Conservation (phyloP, 1,284 basidiomycete genomes). For the Lignosus rhinocerotis region DNA sequence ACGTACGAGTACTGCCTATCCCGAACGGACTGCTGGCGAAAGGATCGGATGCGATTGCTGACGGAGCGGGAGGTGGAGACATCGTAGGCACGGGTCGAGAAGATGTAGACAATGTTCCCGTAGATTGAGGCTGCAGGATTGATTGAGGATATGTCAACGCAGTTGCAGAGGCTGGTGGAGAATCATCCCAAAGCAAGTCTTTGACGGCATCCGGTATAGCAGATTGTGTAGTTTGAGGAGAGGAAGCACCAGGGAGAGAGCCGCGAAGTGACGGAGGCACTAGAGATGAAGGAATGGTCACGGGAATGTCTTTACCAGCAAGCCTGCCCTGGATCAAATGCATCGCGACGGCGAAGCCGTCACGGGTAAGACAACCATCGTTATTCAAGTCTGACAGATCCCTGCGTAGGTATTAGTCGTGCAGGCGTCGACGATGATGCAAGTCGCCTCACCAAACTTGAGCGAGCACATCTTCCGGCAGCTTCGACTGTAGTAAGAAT, state of each 20-base stretch:
- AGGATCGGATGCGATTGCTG: slow-evolving; percentile 39
- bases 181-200: slow-evolving; percentile 65
- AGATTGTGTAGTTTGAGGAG: slow-evolving; percentile 33
- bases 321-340: slow-evolving; percentile 91
- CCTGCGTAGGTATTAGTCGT: slow-evolving; percentile 48
- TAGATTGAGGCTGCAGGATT: slow-evolving; percentile 41
- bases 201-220: slow-evolving; percentile 38
- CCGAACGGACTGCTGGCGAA: slow-evolving; percentile 38
- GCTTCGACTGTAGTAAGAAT: slow-evolving; percentile 92
- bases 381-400: slow-evolving; percentile 92
- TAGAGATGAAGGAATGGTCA: slow-evolving; percentile 69
- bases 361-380: slow-evolving; percentile 85
- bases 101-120: slow-evolving; percentile 26
- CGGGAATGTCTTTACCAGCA: slow-evolving; percentile 81
- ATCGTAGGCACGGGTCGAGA: slow-evolving; percentile 27
- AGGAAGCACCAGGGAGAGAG: slow-evolving; percentile 23
- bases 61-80: slow-evolving; percentile 27
- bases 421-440: background rate
- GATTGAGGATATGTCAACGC: slow-evolving; percentile 27
- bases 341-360: slow-evolving; percentile 97
- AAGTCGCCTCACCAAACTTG: slow-evolving; percentile 77
- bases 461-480: slow-evolving; percentile 84
- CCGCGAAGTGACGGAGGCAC: slow-evolving; percentile 80
- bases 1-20: slow-evolving; percentile 23
- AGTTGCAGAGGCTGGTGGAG: slow-evolving; percentile 53